Conservation (phyloP, 345 rosid species). For the Linum tenue region DNA sequence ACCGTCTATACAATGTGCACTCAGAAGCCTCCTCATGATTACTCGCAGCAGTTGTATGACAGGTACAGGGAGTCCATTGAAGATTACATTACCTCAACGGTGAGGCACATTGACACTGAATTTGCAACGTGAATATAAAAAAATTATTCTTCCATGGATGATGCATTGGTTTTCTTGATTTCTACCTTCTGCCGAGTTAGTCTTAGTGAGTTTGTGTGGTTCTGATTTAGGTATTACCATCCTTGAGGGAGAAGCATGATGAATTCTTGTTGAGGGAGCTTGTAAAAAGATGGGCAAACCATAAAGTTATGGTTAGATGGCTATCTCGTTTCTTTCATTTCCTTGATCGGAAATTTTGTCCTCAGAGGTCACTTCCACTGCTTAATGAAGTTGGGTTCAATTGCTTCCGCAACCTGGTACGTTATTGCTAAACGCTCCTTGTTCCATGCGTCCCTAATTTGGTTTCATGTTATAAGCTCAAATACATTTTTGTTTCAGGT, state of each 20-base stretch:
- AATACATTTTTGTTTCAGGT: too few species aligned
- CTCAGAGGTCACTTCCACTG: slow-evolving; percentile 62
- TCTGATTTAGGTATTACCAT: slow-evolving; percentile 47
- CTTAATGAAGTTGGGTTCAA: slow-evolving; percentile 76
- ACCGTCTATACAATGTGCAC: slow-evolving; percentile 78
- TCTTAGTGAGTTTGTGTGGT: background rate
- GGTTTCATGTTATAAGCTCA: background rate
- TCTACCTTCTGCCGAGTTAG: too few species aligned
- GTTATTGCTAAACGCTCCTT: slow-evolving; percentile 8
- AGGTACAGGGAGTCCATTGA: slow-evolving; percentile 63
- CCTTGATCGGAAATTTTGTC: slow-evolving; percentile 76
- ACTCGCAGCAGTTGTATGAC: slow-evolving; percentile 78
- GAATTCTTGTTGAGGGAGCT: slow-evolving; percentile 80
- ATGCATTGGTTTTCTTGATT: too few species aligned
- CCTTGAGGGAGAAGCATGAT: slow-evolving; percentile 69
- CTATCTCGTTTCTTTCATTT: slow-evolving; percentile 75
- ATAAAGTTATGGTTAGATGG: slow-evolving; percentile 85
- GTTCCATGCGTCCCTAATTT: background rate
- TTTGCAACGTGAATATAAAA: too few species aligned
- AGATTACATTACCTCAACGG: slow-evolving; percentile 56
- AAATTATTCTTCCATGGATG: too few species aligned
- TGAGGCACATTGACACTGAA: slow-evolving; percentile 19
- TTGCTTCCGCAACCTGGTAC: slow-evolving; percentile 74
- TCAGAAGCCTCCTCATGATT: slow-evolving; percentile 77
- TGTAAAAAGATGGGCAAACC: slow-evolving; percentile 74